These are phyloP conservation scores for Xylariaceae sp. DNA, from an alignment of 2,329 filamentous ascomycete species.

Conservation along the genomic window DNA sequence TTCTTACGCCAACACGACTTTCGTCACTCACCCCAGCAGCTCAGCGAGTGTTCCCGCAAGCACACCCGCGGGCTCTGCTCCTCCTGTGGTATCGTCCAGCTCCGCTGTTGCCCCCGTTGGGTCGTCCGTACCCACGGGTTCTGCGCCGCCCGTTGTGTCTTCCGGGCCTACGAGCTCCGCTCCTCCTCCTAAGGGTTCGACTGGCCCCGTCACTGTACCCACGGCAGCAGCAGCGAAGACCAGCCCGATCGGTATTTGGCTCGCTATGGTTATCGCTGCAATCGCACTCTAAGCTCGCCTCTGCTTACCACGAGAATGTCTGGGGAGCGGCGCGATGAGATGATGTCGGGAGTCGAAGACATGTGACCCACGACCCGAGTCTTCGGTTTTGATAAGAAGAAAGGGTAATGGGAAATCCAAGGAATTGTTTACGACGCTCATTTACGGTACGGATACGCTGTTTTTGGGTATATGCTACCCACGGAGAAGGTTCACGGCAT, in stretches of 20 bases:
- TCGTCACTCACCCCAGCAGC: conserved; percentile 7
- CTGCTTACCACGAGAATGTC: neutral
- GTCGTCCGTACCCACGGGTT: neutral
- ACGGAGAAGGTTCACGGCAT: neutral
- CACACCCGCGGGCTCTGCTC: neutral
- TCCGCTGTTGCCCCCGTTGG: conserved; percentile 5
- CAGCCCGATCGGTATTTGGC: conserved; percentile 11
- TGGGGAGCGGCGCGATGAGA: neutral
- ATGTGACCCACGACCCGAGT: neutral
- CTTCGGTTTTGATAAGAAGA: neutral
- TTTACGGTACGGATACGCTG: neutral
- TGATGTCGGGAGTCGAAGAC: neutral
- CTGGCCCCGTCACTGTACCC: conserved; percentile 8
- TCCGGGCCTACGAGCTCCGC: neutral
- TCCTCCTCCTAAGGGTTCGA: neutral
- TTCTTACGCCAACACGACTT: neutral
- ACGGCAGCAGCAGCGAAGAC: conserved; percentile 14
- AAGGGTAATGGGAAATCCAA: neutral
- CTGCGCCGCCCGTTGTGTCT: neutral
- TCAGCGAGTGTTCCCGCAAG: neutral
- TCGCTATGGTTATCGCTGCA: conserved; percentile 11
- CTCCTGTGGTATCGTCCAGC: conserved; percentile 1
- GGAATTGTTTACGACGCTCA: neutral
- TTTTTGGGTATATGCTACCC: neutral
- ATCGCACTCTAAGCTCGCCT: conserved; percentile 10